Conservation (phyloP, 176 grass and related monocot species). For the Canna indica region DNA sequence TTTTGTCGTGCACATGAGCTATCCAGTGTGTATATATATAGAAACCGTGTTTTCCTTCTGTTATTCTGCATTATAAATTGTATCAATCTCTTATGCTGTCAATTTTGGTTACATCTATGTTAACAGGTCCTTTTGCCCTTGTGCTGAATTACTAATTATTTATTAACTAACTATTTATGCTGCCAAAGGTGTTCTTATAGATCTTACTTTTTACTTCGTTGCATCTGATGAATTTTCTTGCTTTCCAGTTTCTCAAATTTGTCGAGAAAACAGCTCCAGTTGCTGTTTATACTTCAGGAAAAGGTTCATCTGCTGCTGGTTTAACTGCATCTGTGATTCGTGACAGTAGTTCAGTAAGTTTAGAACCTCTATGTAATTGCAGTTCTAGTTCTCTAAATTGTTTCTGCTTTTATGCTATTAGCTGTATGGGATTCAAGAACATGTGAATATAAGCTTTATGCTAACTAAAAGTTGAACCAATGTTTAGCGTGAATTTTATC, state of each 20-base stretch:
- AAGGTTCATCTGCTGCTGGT: constrained; percentile 95
- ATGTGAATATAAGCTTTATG: neutral
- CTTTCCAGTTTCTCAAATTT: constrained; percentile 93
- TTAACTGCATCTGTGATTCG: constrained; percentile 88
- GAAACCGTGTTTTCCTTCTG: too few species aligned
- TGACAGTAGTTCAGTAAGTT: constrained; percentile 75
- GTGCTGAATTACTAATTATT: neutral
- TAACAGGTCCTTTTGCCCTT: too few species aligned
- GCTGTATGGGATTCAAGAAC: neutral
- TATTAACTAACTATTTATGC: neutral
- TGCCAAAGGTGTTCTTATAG: neutral
- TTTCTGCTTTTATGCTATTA: neutral
- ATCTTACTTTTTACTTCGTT: too few species aligned
- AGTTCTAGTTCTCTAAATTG: neutral
- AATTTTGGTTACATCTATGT: too few species aligned
- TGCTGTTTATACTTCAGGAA: constrained; percentile 97
- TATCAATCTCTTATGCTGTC: too few species aligned
- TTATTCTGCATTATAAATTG: too few species aligned
- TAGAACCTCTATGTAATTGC: neutral
- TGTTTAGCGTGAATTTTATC: constrained; percentile 91
- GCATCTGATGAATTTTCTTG: neutral
- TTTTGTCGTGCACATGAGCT: too few species aligned
- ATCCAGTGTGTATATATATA: too few species aligned
- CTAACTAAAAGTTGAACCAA: neutral
- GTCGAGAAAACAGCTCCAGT: constrained; percentile 93